Evolutionary conservation across 768 basidiomycete genomes (phyloP).

Genomic region (Trichaptum fuscoviolaceum): DNA sequence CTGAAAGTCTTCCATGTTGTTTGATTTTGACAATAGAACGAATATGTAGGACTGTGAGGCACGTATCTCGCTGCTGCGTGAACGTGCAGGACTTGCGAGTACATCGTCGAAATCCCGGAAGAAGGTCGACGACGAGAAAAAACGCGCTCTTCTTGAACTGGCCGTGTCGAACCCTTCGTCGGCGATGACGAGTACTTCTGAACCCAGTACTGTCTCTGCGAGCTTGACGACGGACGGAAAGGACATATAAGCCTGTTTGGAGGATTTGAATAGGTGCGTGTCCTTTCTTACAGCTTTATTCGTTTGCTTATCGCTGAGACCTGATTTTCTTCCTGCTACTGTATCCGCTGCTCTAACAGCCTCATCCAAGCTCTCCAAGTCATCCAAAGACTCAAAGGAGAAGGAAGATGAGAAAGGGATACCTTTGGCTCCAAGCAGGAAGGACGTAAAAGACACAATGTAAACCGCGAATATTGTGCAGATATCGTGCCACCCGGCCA

Average conservation of each 20-base stretch:
- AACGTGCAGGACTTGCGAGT: constrained; percentile 47
- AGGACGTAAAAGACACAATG: constrained; percentile 79
- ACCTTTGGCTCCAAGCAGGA: constrained; percentile 64
- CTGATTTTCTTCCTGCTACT: constrained; percentile 32
- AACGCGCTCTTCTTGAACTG: constrained; percentile 1
- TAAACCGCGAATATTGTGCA: no score
- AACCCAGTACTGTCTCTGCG: background rate
- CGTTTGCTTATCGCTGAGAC: background rate
- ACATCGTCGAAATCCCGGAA: constrained; percentile 14
- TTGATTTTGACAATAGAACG: constrained; percentile 1
- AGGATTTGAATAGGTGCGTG: constrained; percentile 67
- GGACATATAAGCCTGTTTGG: constrained; percentile 84
- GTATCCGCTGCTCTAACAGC: constrained; percentile 42
- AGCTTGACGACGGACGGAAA: constrained; percentile 14
- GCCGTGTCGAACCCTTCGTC: background rate
- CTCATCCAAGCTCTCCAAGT: constrained; percentile 38
- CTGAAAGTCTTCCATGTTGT: constrained; percentile 5
- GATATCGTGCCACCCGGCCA: no score
- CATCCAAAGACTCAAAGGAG: constrained; percentile 21
- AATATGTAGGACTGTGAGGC: constrained; percentile 70
- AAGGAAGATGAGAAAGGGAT: constrained; percentile 64
- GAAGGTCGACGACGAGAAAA: constrained; percentile 11
- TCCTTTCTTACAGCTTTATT: constrained; percentile 5
- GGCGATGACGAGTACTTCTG: background rate
- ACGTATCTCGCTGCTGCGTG: constrained; percentile 57